Evolutionary conservation across 1,139 yeast species (phyloP).

Genomic region (Candida freyschussii): DNA sequence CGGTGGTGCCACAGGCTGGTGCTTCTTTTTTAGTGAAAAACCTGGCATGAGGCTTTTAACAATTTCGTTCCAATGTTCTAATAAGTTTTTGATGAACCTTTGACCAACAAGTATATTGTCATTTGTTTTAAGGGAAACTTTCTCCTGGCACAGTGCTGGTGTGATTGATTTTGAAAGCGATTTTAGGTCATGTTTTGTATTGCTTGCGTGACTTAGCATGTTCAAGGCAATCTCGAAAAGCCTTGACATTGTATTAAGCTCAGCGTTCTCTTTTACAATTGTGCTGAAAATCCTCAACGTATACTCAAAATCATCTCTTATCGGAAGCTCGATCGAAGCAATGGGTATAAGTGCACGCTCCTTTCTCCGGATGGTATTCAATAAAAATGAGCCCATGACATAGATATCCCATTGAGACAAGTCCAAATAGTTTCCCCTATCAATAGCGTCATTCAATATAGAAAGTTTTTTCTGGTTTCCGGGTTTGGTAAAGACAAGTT

Average conservation of each 20-base stretch:
- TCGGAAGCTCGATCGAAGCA: conserved; percentile 41
- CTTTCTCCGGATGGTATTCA: conserved; percentile 39
- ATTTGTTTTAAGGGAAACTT: conserved; percentile 39
- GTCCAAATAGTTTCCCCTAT: conserved; percentile 51
- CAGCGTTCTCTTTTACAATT: conserved; percentile 27
- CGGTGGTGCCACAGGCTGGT: conserved; percentile 12
- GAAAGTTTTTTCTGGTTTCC: conserved; percentile 50
- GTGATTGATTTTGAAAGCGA: conserved; percentile 46
- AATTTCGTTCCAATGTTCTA: conserved; percentile 40
- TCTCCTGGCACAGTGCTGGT: conserved; percentile 49
- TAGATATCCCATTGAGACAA: conserved; percentile 59
- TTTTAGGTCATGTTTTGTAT: conserved; percentile 42
- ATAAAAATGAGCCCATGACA: conserved; percentile 50
- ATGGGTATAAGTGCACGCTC: conserved; percentile 42
- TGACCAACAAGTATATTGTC: conserved; percentile 45
- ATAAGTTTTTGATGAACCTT: conserved; percentile 44
- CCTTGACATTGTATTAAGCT: conserved; percentile 32
- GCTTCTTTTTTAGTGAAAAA: conserved; percentile 1
- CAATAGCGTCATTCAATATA: conserved; percentile 47
- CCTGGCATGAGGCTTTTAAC: neutral
- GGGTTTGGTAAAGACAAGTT: conserved; percentile 52
- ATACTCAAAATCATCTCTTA: conserved; percentile 40
- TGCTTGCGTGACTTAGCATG: conserved; percentile 29
- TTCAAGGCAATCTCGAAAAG: conserved; percentile 38
- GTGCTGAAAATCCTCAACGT: conserved; percentile 34